Percentiles rank a stretch among this genome's conserved stretches.
Evolutionary conservation across 2,329 filamentous ascomycete species (phyloP).

Genomic region (Phoma sp.): DNA sequence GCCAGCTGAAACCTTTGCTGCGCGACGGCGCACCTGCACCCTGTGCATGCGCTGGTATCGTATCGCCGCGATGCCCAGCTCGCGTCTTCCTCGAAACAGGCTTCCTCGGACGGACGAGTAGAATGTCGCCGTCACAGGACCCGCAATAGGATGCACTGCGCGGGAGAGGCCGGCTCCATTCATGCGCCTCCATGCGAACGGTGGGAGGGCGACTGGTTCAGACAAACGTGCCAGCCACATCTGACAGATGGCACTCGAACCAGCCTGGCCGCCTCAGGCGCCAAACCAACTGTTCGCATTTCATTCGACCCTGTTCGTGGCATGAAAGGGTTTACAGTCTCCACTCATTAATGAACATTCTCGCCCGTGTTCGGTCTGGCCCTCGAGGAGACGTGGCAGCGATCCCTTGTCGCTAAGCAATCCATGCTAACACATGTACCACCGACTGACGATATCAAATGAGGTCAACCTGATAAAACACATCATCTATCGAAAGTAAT

Average conservation of each 20-base stretch:
- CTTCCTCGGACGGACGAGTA: constrained; percentile 3
- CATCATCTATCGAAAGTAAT: constrained; percentile 25
- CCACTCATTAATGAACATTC: constrained; percentile 10
- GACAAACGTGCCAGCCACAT: constrained; percentile 31
- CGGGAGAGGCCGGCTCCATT: constrained; percentile 30
- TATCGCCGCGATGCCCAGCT: constrained; percentile 18
- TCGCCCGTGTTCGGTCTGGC: constrained; percentile 6
- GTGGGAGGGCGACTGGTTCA: constrained; percentile 17
- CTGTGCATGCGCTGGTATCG: constrained; percentile 25
- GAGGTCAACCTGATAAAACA: constrained; percentile 17
- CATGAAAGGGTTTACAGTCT: constrained; percentile 9
- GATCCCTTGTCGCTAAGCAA: constrained; percentile 18
- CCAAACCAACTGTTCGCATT: constrained; percentile 46
- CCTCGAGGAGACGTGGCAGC: constrained; percentile 35
- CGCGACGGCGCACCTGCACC: constrained; percentile 21
- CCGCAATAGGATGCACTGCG: constrained; percentile 25
- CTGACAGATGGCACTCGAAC: constrained; percentile 21
- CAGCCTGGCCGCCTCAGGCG: constrained; percentile 37
- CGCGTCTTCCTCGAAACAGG: constrained; percentile 11
- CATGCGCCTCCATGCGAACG: constrained; percentile 44
- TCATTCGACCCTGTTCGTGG: constrained; percentile 30
- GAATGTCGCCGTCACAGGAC: constrained; percentile 34
- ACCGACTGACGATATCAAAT: constrained; percentile 38
- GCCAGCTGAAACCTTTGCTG: constrained; percentile 40
- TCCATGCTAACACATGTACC: constrained; percentile 31